Conservation (phyloP, 441 rosid genomes). For the Macaranga tanarius region DNA sequence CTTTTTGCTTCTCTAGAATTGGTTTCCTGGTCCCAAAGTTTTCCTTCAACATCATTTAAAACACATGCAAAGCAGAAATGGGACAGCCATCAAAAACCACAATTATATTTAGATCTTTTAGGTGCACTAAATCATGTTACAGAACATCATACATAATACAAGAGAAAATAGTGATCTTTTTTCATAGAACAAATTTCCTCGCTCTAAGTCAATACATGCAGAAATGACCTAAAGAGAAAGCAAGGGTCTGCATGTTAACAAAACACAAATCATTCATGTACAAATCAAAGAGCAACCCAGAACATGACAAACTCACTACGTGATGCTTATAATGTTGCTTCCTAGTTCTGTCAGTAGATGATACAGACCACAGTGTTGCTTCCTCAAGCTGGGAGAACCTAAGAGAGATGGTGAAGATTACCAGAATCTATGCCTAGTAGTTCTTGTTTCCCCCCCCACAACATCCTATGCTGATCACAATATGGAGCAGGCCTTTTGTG, state of each 20-base stretch:
- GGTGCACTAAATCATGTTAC: slow-evolving; percentile 25
- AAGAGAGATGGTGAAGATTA: slow-evolving; percentile 25
- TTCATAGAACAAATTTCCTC: slow-evolving; percentile 9
- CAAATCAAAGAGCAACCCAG: slow-evolving; percentile 26
- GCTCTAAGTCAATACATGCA: slow-evolving; percentile 22
- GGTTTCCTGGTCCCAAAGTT: slow-evolving; percentile 6
- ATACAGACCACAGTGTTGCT: slow-evolving; percentile 34
- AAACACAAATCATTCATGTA: slow-evolving; percentile 28
- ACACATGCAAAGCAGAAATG: neutral
- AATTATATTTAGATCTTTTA: slow-evolving; percentile 7
- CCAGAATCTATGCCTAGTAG: slow-evolving; percentile 24
- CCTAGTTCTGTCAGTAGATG: slow-evolving; percentile 43
- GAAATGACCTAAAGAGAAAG: slow-evolving; percentile 25
- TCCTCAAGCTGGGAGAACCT: slow-evolving; percentile 24
- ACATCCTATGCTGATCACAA: slow-evolving; percentile 40
- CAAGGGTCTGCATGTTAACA: slow-evolving; percentile 12
- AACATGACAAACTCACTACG: slow-evolving; percentile 13
- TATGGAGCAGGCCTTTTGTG: slow-evolving; percentile 72
- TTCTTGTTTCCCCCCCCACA: slow-evolving; percentile 17
- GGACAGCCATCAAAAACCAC: neutral
- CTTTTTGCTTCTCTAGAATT: slow-evolving; percentile 15
- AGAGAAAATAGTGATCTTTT: neutral
- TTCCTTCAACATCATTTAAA: neutral
- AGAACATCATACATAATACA: slow-evolving; percentile 13
- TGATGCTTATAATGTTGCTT: slow-evolving; percentile 26